Conservation (phyloP, 257 asterid species). For the Solanum okadae region DNA sequence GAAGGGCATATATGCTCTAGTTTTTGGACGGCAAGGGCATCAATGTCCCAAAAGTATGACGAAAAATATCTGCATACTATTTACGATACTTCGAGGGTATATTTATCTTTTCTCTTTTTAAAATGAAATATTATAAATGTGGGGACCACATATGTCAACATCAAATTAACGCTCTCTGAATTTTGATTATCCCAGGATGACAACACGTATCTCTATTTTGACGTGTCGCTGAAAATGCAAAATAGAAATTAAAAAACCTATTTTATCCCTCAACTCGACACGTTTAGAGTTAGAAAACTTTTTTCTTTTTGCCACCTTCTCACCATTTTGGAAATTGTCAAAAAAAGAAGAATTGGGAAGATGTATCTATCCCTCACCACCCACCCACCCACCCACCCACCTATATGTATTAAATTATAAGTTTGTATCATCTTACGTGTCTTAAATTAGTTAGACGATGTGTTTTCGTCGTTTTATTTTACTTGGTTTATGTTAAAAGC, state of each 20-base stretch:
- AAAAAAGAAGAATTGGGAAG: background rate
- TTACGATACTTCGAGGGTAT: no score
- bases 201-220: slow-evolving; percentile 38
- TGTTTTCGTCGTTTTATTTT: no score
- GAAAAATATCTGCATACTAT: no score
- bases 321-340: background rate
- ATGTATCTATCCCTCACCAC: background rate
- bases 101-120: no score
- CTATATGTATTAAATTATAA: background rate
- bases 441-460: no score
- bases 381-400: background rate
- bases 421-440: background rate
- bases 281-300: background rate
- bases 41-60: no score
- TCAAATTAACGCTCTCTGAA: slow-evolving; percentile 33
- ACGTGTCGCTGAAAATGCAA: slow-evolving; percentile 24
- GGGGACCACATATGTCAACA: slow-evolving; percentile 29
- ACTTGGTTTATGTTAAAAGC: no score
- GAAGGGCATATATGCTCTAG: no score
- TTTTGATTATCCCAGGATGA: background rate
- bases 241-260: background rate
- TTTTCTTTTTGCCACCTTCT: background rate
- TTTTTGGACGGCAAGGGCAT: no score
- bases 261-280: background rate
- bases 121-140: no score